Percentiles rank a stretch among this genome's conserved stretches.
These are phyloP conservation scores for Backusella psychrophila DNA, from an alignment of 192 early-diverging fungal genomes.

Conservation along the genomic window DNA sequence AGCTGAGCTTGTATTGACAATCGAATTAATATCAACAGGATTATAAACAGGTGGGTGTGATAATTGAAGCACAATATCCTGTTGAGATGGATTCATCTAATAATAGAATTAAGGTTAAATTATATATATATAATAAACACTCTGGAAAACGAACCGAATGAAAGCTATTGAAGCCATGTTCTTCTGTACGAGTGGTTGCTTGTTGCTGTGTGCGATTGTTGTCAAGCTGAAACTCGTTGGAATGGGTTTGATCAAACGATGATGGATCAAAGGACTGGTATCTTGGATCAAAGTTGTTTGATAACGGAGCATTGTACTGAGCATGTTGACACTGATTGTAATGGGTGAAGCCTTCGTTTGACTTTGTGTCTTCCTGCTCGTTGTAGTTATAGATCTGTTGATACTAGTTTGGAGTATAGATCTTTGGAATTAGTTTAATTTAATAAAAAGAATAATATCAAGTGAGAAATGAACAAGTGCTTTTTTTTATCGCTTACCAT, in stretches of 20 bases:
- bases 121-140: neutral
- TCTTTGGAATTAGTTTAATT: neutral
- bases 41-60: constrained; percentile 11
- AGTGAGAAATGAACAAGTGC: neutral
- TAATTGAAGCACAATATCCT: constrained; percentile 9
- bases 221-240: neutral
- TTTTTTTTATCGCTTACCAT: neutral
- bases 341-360: neutral
- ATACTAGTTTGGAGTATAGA: neutral
- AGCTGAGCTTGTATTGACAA: constrained; percentile 13
- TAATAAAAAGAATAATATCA: neutral
- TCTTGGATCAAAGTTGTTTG: neutral
- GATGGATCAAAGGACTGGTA: neutral
- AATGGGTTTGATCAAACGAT: neutral
- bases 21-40: constrained; percentile 25
- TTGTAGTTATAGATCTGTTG: constrained; percentile 12
- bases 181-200: neutral
- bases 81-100: neutral
- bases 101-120: neutral
- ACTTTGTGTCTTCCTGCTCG: neutral
- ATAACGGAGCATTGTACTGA: neutral
- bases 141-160: neutral
- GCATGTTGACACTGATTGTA: neutral
- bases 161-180: neutral
- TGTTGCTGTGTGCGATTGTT: neutral